Conservation (phyloP, 2,329 filamentous ascomycete genomes). For the Scytalidium lignicola region DNA sequence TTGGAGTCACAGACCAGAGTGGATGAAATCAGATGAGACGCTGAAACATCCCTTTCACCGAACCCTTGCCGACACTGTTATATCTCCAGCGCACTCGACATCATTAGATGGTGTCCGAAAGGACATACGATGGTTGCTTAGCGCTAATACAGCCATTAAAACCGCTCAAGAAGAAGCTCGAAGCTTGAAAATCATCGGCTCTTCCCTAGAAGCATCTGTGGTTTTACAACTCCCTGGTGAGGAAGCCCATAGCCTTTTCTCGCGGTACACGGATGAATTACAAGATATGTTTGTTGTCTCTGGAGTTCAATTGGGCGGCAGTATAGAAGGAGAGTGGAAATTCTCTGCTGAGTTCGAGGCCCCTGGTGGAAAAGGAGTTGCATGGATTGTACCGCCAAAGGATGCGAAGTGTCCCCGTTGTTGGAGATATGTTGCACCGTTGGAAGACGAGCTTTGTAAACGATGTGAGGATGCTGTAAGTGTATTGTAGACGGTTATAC, state of each 20-base stretch:
- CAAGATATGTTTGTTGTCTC: constrained; percentile 65
- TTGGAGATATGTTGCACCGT: constrained; percentile 78
- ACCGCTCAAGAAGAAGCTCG: constrained; percentile 69
- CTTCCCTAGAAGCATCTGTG: constrained; percentile 74
- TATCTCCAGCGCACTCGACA: constrained; percentile 2
- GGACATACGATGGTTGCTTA: constrained; percentile 20
- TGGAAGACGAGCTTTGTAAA: constrained; percentile 61
- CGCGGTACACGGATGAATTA: constrained; percentile 34
- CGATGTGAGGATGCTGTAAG: constrained; percentile 65
- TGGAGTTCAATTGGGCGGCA: constrained; percentile 43
- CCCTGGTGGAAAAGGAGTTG: constrained; percentile 14
- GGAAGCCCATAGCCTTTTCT: constrained; percentile 24
- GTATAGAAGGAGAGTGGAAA: constrained; percentile 44
- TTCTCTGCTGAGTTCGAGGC: constrained; percentile 17
- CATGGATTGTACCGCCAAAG: constrained; percentile 36
- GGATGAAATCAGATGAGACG: constrained; percentile 45
- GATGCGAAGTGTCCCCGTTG: constrained; percentile 76
- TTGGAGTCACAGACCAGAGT: constrained; percentile 69
- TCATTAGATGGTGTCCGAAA: constrained; percentile 2
- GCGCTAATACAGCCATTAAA: constrained; percentile 62
- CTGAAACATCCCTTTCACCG: constrained; percentile 38
- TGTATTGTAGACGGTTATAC: constrained; percentile 5
- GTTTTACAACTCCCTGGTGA: constrained; percentile 40
- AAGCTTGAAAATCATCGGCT: constrained; percentile 66
- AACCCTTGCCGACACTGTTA: constrained; percentile 15